Base-by-base conservation (phyloP, 345 rosid species). In the Eutrema japonicum region DNA sequence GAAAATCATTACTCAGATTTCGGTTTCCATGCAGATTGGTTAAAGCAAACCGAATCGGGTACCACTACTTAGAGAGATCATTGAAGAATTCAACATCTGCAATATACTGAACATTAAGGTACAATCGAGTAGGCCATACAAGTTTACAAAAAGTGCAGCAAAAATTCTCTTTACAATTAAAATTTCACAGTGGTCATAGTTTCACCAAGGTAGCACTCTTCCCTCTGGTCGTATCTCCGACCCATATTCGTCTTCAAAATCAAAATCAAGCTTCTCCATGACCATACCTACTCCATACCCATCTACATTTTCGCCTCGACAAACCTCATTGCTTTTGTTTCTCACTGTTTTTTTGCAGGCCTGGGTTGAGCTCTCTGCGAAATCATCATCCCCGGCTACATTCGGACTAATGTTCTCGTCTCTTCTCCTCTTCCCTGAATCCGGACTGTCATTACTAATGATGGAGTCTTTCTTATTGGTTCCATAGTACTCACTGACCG, bases 341-440 rank as follows among this genome's bases (percentile, higher is more conserved):
- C 74, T 80, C 9, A 69, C 61, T 16, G 82, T 74, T 79, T 87
- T 84, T 78, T 79, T 92, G 86, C 83, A 87, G 12, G 96, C 86
- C 43, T 87, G 83, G 16, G 83, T 89, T 7, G 96, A 84, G 79
- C 89, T 86, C 66, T 78, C 84, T 3, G 68, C 81, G 72, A 87
- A 86, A 61, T 92, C 88, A 64, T 86, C 93, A 10, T 84, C 87
- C 2, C 75, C 85, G 32, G 63, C 52, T 10, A 53, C 61, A 51
- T 76, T 72, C 2, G 74, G 68, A 50, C 74, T 77, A 63, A 14
- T 51, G 38, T 84, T 77, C 69, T 78, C 84, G 37, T 80, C 81
- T 82, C 99, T 89, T 86, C 93, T 86, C 81, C 93, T 82, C 81
- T 95, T 95, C 12, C 64, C 72, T 4, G 96, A 82, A 73, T 87